Conservation (phyloP, 192 early-diverging fungal species). For the Dissophora globulifera region DNA sequence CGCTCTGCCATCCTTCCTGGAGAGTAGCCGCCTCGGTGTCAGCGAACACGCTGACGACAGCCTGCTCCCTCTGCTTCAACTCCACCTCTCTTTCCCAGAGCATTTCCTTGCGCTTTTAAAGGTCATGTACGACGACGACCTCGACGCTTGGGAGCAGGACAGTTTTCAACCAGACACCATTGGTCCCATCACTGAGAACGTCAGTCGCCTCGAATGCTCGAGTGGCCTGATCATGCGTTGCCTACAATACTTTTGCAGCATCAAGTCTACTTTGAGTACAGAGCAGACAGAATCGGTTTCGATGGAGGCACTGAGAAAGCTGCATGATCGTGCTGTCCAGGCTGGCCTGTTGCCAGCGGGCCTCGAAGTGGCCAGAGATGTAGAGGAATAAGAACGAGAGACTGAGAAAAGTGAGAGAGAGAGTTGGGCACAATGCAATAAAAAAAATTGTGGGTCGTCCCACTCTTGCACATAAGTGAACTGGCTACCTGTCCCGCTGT, state of each 20-base stretch:
- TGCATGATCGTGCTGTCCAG: background rate
- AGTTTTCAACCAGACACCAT: conserved; percentile 12
- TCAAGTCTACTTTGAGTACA: background rate
- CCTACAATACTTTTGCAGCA: conserved; percentile 23
- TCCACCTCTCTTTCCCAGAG: conserved; percentile 7
- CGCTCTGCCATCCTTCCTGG: background rate
- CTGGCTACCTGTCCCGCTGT: too few species aligned
- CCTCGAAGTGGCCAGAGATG: background rate
- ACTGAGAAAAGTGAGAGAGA: too few species aligned
- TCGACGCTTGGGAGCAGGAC: conserved; percentile 1
- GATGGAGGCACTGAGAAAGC: background rate
- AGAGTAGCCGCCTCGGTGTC: background rate
- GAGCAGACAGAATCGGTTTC: background rate
- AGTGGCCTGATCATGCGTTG: conserved; percentile 12
- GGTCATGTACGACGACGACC: conserved; percentile 18
- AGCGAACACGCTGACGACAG: background rate
- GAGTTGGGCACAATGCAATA: too few species aligned
- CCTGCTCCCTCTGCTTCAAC: conserved; percentile 7
- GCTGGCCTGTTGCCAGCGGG: background rate
- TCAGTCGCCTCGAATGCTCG: conserved; percentile 14
- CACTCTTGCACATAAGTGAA: too few species aligned
- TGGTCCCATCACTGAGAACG: conserved; percentile 8
- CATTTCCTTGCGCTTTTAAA: conserved; percentile 14
- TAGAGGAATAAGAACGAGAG: background rate
- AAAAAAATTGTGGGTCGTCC: too few species aligned